These are phyloP conservation scores for Pseudogymnoascus sp. DNA, from an alignment of 2,329 filamentous ascomycete species.

Conservation along the genomic window DNA sequence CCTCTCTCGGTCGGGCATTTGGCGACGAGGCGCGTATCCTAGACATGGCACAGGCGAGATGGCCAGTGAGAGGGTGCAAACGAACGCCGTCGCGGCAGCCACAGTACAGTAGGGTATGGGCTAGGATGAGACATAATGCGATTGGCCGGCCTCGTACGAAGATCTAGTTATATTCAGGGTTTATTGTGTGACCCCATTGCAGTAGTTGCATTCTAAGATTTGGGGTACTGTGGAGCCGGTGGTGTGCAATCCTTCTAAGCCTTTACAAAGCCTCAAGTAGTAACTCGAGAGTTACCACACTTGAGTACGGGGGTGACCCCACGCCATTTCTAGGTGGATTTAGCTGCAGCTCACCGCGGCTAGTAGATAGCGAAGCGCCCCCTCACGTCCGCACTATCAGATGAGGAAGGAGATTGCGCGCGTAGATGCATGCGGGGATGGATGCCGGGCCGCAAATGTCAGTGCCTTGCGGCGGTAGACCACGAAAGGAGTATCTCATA, in stretches of 20 bases:
- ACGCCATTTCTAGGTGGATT: not conserved
- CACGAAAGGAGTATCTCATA: not conserved
- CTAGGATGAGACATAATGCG: not conserved
- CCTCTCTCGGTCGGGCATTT: not conserved
- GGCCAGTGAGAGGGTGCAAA: not conserved
- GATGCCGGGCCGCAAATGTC: not conserved
- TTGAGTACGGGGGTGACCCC: not conserved
- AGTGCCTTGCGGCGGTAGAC: not conserved
- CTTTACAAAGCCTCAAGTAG: not conserved
- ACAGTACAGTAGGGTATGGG: not conserved
- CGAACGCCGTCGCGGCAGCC: slow-evolving; percentile 3
- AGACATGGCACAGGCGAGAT: not conserved
- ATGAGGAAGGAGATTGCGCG: not conserved
- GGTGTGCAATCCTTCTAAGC: not conserved
- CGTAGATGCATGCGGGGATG: not conserved
- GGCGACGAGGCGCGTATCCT: slow-evolving; percentile 2
- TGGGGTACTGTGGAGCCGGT: not conserved
- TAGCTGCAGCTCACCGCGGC: not conserved
- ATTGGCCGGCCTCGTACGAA: not conserved
- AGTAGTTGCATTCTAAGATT: slow-evolving; percentile 2
- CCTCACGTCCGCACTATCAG: not conserved
- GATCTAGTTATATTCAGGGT: not conserved
- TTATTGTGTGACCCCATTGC: not conserved
- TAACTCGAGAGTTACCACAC: not conserved
- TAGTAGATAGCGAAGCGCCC: slow-evolving; percentile 1